Conservation (phyloP, 129 eudicot genomes). For the Apium graveolens region DNA sequence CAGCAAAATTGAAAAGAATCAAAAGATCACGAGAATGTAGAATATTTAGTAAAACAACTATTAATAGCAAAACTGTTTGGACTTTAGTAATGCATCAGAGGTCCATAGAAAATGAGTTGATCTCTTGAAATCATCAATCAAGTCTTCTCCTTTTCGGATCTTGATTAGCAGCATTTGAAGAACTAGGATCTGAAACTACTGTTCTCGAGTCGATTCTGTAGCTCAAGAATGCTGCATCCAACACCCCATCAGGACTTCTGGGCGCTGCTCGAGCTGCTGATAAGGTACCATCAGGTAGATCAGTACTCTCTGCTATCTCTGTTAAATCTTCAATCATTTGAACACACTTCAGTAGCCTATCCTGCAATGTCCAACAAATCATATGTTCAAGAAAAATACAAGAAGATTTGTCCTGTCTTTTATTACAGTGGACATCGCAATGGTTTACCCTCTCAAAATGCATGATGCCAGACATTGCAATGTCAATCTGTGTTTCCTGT, state of each 20-base stretch:
- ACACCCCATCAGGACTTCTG: conserved; percentile 46
- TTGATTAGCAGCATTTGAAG: conserved; percentile 25
- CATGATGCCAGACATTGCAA: conserved; percentile 26
- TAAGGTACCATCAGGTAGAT: background rate
- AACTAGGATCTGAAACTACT: conserved; percentile 34
- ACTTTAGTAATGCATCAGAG: background rate
- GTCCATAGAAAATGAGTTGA: background rate
- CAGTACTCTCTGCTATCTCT: conserved; percentile 11
- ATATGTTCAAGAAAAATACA: background rate
- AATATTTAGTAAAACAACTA: background rate
- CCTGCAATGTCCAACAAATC: conserved; percentile 26
- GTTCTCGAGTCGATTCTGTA: conserved; percentile 33
- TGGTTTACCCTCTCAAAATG: conserved; percentile 48
- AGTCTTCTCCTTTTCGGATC: conserved; percentile 34
- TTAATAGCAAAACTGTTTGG: background rate
- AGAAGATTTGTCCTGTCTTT: background rate
- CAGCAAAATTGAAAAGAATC: too few relatives aligned
- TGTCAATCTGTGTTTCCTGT: conserved; percentile 27
- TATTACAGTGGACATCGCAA: too few relatives aligned
- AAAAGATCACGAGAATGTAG: too few relatives aligned
- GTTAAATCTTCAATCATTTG: conserved; percentile 34
- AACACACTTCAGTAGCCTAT: conserved; percentile 40
- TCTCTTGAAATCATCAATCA: conserved; percentile 7
- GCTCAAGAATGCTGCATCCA: conserved; percentile 48
- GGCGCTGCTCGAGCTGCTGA: conserved; percentile 12